Evolutionary conservation across 208 protist species (phyloP), one percentile per base, ranked within the genome.

Genomic region (Herpetomonas tarakana): DNA sequence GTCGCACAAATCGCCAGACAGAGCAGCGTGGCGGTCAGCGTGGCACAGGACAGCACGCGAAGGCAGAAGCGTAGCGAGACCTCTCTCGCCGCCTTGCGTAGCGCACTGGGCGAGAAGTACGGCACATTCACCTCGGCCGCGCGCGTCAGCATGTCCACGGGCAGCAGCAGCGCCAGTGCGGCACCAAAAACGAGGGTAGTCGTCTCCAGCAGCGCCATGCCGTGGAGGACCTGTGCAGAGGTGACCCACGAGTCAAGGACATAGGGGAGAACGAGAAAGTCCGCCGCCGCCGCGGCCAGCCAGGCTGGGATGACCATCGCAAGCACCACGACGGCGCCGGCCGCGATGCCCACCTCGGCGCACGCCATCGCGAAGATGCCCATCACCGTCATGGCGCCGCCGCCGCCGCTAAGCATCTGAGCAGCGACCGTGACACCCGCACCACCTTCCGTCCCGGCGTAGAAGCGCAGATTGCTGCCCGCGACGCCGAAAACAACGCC

Each of bases 31-130:
- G 46, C 46, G 18, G 46, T 18, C 24, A 52, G 9, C 46, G 9
- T 6, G n/a, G 11, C n/a, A 6, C 4, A 7, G 7, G 46, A 27
- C 21, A 19, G 19, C 18, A 26, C 46, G 46, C 46, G 46, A 6
- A 52, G 46, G 19, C 6, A 6, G n/a, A 52, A 52, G 46, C 46
- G 46, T 52, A 18, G 46, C 9, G 46, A 52, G 46, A 52, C n/a
- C n/a, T 26, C 24, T 18, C n/a, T 52, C 11, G 7, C n/a, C 46
- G 22, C 46, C 18, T 26, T 52, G n/a, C n/a, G n/a, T 18, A 52
- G 46, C 12, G 18, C 21, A 12, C 46, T 52, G 11, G 19, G 19
- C 7, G 46, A 6, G 11, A 52, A 19, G 22, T 52, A 26, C 46
- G 18, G 18, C 46, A 26, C 46, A 26, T 52, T 52, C 21, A 26